Percentiles rank a stretch among this genome's conserved stretches.
Conservation (phyloP, 495 filamentous ascomycete species). For the Trypethelium eluteriae region DNA sequence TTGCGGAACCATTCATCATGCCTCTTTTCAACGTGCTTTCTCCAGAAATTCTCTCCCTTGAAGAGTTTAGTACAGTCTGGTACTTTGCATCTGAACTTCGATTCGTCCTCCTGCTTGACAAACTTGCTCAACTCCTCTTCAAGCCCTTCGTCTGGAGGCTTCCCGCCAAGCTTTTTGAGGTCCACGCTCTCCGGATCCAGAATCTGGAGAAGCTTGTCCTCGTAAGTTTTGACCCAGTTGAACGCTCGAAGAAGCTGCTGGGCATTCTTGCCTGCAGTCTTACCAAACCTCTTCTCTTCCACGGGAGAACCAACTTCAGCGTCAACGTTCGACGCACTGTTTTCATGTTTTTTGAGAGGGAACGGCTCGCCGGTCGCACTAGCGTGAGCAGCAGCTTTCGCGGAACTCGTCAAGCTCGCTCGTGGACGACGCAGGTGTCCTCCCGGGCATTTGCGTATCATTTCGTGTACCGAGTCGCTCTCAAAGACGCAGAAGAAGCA, state of each 20-base stretch:
- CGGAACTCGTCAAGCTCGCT: conserved; percentile 67
- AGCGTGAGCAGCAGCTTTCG: conserved; percentile 76
- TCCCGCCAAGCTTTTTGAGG: conserved; percentile 80
- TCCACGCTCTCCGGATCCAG: conserved; percentile 84
- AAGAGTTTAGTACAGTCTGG: conserved; percentile 94
- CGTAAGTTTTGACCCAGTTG: conserved; percentile 99
- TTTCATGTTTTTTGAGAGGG: conserved; percentile 63
- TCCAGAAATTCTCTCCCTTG: conserved; percentile 94
- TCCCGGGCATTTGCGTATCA: conserved; percentile 90
- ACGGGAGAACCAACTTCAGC: conserved; percentile 46
- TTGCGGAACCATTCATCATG: conserved; percentile 80
- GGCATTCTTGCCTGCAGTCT: conserved; percentile 64
- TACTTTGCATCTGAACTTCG: conserved; percentile 93
- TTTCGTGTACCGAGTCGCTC: conserved; percentile 91
- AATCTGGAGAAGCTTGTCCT: conserved; percentile 89
- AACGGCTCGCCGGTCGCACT: conserved; percentile 73
- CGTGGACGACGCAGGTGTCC: conserved; percentile 90
- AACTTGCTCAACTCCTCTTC: conserved; percentile 79
- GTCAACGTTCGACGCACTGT: conserved; percentile 40
- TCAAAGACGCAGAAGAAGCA: conserved; percentile 99
- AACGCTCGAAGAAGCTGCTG: conserved; percentile 88
- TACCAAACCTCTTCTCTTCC: conserved; percentile 52
- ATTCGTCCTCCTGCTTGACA: conserved; percentile 94
- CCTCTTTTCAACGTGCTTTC: conserved; percentile 94
- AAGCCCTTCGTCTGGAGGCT: conserved; percentile 72